Evolutionary conservation across 2,329 filamentous ascomycete species (phyloP).

Genomic region (Diaporthe longicolla): DNA sequence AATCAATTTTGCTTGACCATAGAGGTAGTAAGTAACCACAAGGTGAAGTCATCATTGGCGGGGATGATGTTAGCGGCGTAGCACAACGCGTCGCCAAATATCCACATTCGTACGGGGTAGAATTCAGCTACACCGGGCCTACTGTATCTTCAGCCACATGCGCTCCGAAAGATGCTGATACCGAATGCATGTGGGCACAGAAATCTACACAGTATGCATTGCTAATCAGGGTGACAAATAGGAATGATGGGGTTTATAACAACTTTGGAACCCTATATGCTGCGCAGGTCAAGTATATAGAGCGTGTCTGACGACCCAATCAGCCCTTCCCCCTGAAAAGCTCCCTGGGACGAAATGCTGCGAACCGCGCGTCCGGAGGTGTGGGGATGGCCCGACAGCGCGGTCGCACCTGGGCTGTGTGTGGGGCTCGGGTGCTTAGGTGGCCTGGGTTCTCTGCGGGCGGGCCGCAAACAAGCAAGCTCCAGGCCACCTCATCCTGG

Average conservation of each 20-base stretch:
- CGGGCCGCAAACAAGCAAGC: conserved; percentile 22
- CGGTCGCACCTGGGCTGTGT: conserved; percentile 30
- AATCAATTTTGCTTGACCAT: no score
- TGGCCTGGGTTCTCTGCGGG: conserved; percentile 1
- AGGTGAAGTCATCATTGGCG: neutral
- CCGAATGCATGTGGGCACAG: neutral
- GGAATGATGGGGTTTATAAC: neutral
- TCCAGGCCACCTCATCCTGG: conserved; percentile 36
- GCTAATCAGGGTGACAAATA: neutral
- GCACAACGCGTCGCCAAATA: neutral
- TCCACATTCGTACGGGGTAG: neutral
- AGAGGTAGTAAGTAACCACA: no score
- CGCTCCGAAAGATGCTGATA: neutral
- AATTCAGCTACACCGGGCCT: neutral
- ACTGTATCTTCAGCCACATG: neutral
- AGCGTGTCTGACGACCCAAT: neutral
- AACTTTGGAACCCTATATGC: neutral
- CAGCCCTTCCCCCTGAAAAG: neutral
- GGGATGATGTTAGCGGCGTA: neutral
- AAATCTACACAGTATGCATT: neutral
- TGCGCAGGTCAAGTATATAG: neutral
- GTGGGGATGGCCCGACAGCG: conserved; percentile 33
- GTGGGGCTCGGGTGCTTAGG: conserved; percentile 7
- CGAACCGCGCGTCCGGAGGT: neutral
- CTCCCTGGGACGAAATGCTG: conserved; percentile 2